Conservation (phyloP, 2,329 filamentous ascomycete genomes). For the Hymenoscyphus fructigenus region DNA sequence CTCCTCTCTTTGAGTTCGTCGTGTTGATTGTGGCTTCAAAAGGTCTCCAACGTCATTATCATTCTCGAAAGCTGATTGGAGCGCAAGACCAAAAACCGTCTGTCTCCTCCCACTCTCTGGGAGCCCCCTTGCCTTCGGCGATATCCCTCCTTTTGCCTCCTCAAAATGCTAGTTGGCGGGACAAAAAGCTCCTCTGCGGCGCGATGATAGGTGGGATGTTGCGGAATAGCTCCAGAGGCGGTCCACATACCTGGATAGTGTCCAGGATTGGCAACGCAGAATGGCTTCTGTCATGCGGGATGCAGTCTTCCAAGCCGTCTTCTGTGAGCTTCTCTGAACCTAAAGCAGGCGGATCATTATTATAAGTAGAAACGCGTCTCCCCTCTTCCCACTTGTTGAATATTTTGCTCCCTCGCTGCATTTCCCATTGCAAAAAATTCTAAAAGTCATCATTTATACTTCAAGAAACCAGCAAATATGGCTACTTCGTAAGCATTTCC, state of each 20-base stretch:
- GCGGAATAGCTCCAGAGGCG: not conserved
- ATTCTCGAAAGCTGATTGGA: constrained; percentile 4
- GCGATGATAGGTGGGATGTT: not conserved
- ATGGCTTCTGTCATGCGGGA: not conserved
- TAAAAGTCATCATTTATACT: constrained; percentile 2
- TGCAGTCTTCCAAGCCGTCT: not conserved
- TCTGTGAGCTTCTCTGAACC: not conserved
- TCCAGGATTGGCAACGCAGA: not conserved
- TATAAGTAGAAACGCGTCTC: constrained; percentile 23
- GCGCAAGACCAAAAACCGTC: not conserved
- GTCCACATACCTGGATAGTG: not conserved
- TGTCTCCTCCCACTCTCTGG: constrained; percentile 7
- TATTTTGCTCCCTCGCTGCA: not conserved
- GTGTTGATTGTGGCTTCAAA: not conserved
- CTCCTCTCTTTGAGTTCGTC: not conserved
- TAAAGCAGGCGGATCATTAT: not conserved
- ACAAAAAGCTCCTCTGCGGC: not conserved
- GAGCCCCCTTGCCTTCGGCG: constrained; percentile 6
- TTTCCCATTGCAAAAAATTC: not conserved
- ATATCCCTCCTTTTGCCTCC: constrained; percentile 14
- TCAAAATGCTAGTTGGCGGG: not conserved
- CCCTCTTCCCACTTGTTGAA: constrained; percentile 9
- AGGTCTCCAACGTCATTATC: not conserved
- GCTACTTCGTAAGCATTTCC: constrained; percentile 30
- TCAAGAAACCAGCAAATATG: constrained; percentile 31